These are phyloP conservation scores for Plenodomus tracheiphilus DNA, from an alignment of 2,329 filamentous ascomycete species.

Conservation along the genomic window DNA sequence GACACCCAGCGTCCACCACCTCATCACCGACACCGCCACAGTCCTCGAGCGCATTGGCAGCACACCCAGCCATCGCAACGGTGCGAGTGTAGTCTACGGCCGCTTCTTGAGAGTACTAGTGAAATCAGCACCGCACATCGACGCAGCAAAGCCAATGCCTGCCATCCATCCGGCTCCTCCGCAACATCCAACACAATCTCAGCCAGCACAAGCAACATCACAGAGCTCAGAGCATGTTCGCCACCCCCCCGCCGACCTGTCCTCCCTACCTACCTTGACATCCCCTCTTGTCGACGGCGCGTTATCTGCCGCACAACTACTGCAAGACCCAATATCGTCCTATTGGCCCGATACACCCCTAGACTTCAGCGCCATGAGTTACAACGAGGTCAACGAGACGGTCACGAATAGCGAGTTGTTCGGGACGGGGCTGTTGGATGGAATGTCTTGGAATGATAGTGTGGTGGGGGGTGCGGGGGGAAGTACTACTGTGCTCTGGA, in stretches of 20 bases:
- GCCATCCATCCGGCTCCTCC: no score
- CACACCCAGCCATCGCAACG: conserved; percentile 67
- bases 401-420: conserved; percentile 66
- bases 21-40: conserved; percentile 67
- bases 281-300: conserved; percentile 3
- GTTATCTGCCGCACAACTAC: conserved; percentile 7
- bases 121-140: conserved; percentile 31
- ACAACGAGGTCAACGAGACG: conserved; percentile 68
- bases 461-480: conserved; percentile 42
- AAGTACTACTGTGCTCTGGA: conserved; percentile 29
- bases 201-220: no score
- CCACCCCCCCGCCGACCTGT: conserved; percentile 7
- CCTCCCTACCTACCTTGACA: conserved; percentile 11
- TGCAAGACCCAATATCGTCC: conserved; percentile 17
- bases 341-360: conserved; percentile 41
- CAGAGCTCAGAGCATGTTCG: no score
- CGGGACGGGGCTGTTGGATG: conserved; percentile 57
- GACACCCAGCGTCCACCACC: conserved; percentile 38
- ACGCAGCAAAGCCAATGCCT: background rate
- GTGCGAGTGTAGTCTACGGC: conserved; percentile 64
- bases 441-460: conserved; percentile 51
- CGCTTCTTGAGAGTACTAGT: conserved; percentile 56
- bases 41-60: conserved; percentile 71
- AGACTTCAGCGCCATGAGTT: conserved; percentile 70
- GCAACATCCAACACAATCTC: no score